Conservation (phyloP, 2,329 filamentous ascomycete genomes). For the Aspergillus pseudoglaucus region DNA sequence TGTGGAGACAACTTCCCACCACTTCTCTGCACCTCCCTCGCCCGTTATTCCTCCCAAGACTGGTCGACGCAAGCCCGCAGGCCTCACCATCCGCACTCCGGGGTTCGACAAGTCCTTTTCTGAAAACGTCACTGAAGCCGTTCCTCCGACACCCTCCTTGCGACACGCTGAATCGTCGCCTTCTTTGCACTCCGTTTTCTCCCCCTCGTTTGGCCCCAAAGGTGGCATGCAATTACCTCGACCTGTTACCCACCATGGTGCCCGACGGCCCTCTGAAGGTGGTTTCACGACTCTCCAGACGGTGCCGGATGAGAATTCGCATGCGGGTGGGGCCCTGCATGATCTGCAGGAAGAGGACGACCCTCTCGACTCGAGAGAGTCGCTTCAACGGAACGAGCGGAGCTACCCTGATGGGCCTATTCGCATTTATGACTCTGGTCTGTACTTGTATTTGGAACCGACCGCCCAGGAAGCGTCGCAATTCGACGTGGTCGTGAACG, state of each 20-base stretch:
- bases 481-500: conserved; percentile 60
- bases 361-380: conserved; percentile 45
- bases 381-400: conserved; percentile 55
- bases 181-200: conserved; percentile 49
- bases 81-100: conserved; percentile 54
- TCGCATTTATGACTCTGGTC: conserved; percentile 55
- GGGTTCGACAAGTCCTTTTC: conserved; percentile 46
- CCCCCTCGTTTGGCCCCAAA: conserved; percentile 43
- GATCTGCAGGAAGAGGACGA: conserved; percentile 49
- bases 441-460: conserved; percentile 59
- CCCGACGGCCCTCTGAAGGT: conserved; percentile 24
- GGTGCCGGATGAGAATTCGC: conserved; percentile 20
- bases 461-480: conserved; percentile 52
- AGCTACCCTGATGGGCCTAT: conserved; percentile 60
- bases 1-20: conserved; percentile 33
- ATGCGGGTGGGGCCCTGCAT: conserved; percentile 28
- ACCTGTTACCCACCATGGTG: conserved; percentile 27
- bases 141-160: conserved; percentile 54
- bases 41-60: conserved; percentile 51
- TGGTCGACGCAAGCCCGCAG: conserved; percentile 51
- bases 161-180: conserved; percentile 59
- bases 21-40: conserved; percentile 49
- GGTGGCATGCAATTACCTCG: conserved; percentile 48
- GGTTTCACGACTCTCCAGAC: conserved; percentile 21
- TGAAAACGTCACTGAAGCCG: conserved; percentile 42